These are phyloP conservation scores for Colletotrichum salicis DNA, from an alignment of 2,329 filamentous ascomycete species.

Conservation along the genomic window DNA sequence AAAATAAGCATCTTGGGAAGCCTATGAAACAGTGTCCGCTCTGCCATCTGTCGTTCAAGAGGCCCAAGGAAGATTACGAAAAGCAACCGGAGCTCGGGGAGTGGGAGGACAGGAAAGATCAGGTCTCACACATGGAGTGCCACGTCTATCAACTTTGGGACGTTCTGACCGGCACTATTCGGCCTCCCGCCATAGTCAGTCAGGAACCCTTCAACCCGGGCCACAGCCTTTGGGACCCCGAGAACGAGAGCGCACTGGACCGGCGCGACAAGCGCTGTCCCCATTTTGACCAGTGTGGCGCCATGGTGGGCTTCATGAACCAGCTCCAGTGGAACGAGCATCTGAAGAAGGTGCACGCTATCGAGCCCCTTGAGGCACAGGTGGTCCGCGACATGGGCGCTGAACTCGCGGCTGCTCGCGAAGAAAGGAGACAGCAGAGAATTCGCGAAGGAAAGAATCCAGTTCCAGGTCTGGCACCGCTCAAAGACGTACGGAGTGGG, in stretches of 20 bases:
- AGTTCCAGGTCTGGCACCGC: constrained; percentile 2
- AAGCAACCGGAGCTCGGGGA: background rate
- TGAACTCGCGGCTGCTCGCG: background rate
- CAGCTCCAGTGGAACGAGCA: constrained; percentile 33
- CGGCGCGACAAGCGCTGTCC: constrained; percentile 36
- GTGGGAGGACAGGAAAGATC: constrained; percentile 7
- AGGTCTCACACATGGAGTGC: constrained; percentile 37
- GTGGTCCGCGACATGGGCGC: background rate
- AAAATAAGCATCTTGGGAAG: constrained; percentile 24
- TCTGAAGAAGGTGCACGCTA: constrained; percentile 25
- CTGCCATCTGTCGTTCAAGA: constrained; percentile 30
- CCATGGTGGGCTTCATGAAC: constrained; percentile 37
- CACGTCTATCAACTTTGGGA: constrained; percentile 36
- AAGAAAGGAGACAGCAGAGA: constrained; percentile 12
- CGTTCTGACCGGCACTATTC: background rate
- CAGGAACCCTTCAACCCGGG: constrained; percentile 28
- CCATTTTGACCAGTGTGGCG: constrained; percentile 34
- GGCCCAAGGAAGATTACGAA: constrained; percentile 10
- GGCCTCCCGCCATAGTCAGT: background rate
- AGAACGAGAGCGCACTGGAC: constrained; percentile 25
- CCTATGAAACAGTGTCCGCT: constrained; percentile 29
- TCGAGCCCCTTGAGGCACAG: constrained; percentile 20
- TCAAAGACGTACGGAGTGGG: background rate
- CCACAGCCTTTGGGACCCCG: constrained; percentile 33
- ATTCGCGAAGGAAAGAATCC: constrained; percentile 16